phyloP scores from a whole-genome alignment of 371 early-diverging fungal species.

The Rhizomucor miehei region DNA sequence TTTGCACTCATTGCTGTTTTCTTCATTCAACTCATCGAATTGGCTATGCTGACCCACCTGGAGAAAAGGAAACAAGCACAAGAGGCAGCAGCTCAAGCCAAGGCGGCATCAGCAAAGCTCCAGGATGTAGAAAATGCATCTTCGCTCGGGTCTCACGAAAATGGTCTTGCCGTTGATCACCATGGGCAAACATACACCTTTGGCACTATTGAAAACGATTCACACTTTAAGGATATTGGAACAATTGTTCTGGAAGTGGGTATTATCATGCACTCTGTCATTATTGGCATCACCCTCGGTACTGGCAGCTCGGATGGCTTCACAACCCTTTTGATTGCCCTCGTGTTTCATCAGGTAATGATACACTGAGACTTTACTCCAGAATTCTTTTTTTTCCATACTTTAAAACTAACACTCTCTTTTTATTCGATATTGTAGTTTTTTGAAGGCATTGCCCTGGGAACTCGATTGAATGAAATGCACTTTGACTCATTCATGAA shows the following conservation, averaged over 20 bases:
- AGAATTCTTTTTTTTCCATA: no score
- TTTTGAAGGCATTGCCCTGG: slow-evolving; percentile 57
- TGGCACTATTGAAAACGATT: slow-evolving; percentile 3
- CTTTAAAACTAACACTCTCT: not conserved
- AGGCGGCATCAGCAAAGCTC: not conserved
- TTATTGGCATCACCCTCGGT: slow-evolving; percentile 83
- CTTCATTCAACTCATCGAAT: slow-evolving; percentile 34
- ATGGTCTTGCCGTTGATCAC: not conserved
- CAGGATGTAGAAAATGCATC: slow-evolving; percentile 4
- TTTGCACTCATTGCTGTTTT: slow-evolving; percentile 43
- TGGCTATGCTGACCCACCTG: slow-evolving; percentile 26
- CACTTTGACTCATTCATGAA: slow-evolving; percentile 19
- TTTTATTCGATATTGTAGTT: slow-evolving; percentile 20
- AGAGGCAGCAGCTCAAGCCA: not conserved
- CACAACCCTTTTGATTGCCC: slow-evolving; percentile 70
- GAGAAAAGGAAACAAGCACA: slow-evolving; percentile 15
- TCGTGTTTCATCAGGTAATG: slow-evolving; percentile 83
- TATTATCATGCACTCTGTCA: slow-evolving; percentile 82
- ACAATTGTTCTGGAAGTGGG: slow-evolving; percentile 77
- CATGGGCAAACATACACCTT: slow-evolving; percentile 1
- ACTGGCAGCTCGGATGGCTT: slow-evolving; percentile 64
- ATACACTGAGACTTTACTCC: no score
- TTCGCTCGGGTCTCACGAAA: not conserved
- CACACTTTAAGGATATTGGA: slow-evolving; percentile 38
- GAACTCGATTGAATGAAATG: slow-evolving; percentile 48